Percentiles rank a stretch among this genome's conserved stretches.
Evolutionary conservation across 139 green algal genomes (phyloP).

Genomic region (Microglena sp.): DNA sequence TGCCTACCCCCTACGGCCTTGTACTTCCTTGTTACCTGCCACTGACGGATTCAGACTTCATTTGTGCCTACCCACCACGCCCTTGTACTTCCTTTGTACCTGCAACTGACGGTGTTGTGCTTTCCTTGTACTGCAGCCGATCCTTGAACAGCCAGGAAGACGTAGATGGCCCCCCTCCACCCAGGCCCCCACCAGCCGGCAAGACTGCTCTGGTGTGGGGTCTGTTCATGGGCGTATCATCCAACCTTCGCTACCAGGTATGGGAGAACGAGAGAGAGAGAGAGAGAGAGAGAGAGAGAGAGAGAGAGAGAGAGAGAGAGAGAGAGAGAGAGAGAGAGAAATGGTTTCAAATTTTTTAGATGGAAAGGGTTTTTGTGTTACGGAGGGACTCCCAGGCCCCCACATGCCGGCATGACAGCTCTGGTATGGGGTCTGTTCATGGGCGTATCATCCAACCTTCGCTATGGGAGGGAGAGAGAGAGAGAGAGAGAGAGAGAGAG

Average conservation of each 20-base stretch:
- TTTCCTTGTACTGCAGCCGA: too few relatives aligned
- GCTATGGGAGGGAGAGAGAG: constrained; percentile 29
- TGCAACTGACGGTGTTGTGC: too few relatives aligned
- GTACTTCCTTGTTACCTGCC: too few relatives aligned
- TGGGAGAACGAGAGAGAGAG: neutral
- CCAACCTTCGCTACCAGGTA: constrained; percentile 86
- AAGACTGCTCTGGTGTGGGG: constrained; percentile 82
- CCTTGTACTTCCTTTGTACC: too few relatives aligned
- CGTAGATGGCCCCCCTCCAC: too few relatives aligned
- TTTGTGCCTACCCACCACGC: too few relatives aligned
- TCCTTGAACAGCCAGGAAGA: too few relatives aligned
- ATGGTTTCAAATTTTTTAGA: neutral
- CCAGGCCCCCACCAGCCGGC: constrained; percentile 65
- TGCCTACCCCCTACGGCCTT: too few relatives aligned
- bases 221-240: constrained; percentile 94
- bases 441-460: constrained; percentile 85
- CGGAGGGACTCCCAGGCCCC: too few relatives aligned
- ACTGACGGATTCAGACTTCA: too few relatives aligned
- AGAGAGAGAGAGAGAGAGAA: neutral
- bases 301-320: neutral
- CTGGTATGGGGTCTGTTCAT: constrained; percentile 95
- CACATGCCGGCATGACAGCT: constrained; percentile 35
- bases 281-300: neutral
- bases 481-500: neutral
- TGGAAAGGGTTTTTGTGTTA: too few relatives aligned